Evolutionary conservation across 306 rosid species (phyloP).

Genomic region (Ammopiptanthus mongolicus): DNA sequence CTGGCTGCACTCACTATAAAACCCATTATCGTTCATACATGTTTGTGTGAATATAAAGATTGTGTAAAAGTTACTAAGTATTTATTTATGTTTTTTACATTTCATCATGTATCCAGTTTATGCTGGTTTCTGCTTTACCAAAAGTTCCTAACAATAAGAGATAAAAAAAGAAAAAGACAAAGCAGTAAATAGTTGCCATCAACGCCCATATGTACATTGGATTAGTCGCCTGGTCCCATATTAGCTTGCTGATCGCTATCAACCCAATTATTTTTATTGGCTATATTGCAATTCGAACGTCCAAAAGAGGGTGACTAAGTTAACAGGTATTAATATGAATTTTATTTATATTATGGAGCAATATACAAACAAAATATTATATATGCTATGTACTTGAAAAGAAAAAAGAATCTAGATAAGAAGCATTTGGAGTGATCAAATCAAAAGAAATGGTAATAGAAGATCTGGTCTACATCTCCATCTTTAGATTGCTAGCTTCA

Average conservation of each 20-base stretch:
- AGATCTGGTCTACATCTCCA: conserved; percentile 55
- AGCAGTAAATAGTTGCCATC: not conserved
- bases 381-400: conserved; percentile 44
- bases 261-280: not conserved
- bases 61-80: not conserved
- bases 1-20: not conserved
- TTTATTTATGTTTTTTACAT: not conserved
- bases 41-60: not conserved
- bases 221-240: not conserved
- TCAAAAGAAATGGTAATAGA: conserved; percentile 36
- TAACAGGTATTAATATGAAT: conserved; percentile 26
- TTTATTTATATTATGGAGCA: conserved; percentile 48
- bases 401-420: conserved; percentile 37
- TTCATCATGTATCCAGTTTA: not conserved
- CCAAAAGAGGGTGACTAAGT: conserved; percentile 10
- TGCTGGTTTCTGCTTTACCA: not conserved
- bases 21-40: not conserved
- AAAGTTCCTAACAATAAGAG: not conserved
- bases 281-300: conserved; percentile 2
- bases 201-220: not conserved
- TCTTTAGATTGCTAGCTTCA: conserved; percentile 67
- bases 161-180: not conserved
- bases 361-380: conserved; percentile 52
- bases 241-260: not conserved
- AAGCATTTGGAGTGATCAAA: conserved; percentile 29